Conservation (phyloP, 805 yeast genomes). For the Pichia pseudocactophila region DNA sequence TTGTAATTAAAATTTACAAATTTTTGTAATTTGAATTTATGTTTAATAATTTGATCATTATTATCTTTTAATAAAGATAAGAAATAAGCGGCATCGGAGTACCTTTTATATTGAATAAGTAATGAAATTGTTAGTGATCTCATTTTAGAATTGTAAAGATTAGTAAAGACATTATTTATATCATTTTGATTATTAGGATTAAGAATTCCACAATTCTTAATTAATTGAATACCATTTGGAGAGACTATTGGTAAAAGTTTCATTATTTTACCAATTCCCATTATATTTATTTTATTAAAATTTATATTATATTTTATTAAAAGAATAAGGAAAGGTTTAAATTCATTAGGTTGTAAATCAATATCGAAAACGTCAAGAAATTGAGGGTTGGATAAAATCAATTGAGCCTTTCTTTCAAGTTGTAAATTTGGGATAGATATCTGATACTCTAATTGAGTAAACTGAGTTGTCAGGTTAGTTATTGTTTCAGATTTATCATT, state of each 20-base stretch:
- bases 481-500: too few species aligned
- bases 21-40: constrained; percentile 5
- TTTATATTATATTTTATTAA: background rate
- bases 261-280: constrained; percentile 4
- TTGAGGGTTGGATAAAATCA: background rate
- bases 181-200: background rate
- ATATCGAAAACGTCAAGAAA: constrained; percentile 3
- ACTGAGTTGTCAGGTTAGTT: background rate
- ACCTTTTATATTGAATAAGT: constrained; percentile 11
- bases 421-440: background rate
- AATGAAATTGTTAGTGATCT: constrained; percentile 14
- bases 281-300: background rate
- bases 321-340: background rate
- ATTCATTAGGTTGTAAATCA: background rate
- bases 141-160: constrained; percentile 15
- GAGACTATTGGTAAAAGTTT: constrained; percentile 1
- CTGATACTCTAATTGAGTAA: background rate
- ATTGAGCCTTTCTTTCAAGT: background rate
- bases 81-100: constrained; percentile 12
- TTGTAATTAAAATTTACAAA: background rate
- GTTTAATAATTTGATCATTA: background rate
- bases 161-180: constrained; percentile 4
- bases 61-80: constrained; percentile 5
- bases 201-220: constrained; percentile 12
- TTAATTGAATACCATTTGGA: background rate